Evolutionary conservation across 1,139 yeast species (phyloP).

Genomic region (Zygosaccharomyces sapae): DNA sequence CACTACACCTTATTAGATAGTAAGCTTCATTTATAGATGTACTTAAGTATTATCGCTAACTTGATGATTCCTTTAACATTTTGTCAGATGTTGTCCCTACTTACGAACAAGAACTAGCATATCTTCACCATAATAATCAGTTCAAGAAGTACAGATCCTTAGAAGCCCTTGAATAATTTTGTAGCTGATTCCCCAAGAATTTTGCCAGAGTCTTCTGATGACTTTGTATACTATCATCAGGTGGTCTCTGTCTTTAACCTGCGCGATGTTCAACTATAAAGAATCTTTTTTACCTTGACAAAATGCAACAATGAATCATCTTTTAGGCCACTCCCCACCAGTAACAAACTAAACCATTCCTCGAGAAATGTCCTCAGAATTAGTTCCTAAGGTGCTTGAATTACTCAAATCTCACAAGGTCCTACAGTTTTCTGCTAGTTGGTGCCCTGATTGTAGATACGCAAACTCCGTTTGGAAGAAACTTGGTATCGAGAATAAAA

Average conservation of each 20-base stretch:
- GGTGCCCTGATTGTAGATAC: constrained; percentile 78
- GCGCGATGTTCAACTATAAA: not conserved
- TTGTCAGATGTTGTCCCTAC: constrained; percentile 4
- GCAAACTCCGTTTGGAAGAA: constrained; percentile 52
- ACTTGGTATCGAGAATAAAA: constrained; percentile 46
- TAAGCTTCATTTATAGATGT: not conserved
- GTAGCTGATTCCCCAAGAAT: not conserved
- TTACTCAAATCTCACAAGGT: constrained; percentile 46
- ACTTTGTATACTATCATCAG: not conserved
- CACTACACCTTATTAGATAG: not conserved
- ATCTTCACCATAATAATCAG: not conserved
- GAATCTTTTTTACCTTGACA: not conserved
- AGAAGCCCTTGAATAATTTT: not conserved
- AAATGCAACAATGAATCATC: not conserved
- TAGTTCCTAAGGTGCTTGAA: constrained; percentile 41
- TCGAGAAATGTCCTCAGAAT: constrained; percentile 19
- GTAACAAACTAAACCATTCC: not conserved
- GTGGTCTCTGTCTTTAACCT: not conserved
- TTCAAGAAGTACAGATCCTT: not conserved
- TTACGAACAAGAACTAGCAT: not conserved
- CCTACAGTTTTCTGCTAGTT: constrained; percentile 61
- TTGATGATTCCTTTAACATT: not conserved
- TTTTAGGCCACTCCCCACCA: too few relatives aligned
- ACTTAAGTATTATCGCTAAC: not conserved
- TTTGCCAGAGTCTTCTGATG: not conserved